phyloP scores from a whole-genome alignment of 768 basidiomycete genomes.

The Cubamyces lactineus region DNA sequence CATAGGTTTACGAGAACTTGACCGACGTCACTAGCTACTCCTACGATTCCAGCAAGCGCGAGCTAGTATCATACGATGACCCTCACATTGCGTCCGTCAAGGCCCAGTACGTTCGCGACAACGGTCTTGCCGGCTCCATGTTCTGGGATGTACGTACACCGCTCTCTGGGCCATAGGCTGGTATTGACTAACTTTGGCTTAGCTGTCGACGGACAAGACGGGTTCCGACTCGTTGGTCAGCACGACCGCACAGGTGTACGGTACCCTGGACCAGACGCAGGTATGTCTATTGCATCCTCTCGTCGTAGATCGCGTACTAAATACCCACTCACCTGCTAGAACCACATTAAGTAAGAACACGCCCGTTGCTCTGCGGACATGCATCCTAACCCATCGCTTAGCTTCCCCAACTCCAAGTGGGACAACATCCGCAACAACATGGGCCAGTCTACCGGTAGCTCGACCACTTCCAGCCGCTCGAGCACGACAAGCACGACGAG shows the following conservation, averaged over 20 bases:
- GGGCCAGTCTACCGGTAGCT: constrained; percentile 35
- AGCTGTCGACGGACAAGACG: constrained; percentile 63
- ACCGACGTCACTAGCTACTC: constrained; percentile 77
- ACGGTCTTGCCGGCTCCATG: constrained; percentile 70
- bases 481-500: constrained; percentile 11
- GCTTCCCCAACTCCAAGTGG: constrained; percentile 71
- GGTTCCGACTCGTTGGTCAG: constrained; percentile 62
- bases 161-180: not conserved
- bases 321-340: constrained; percentile 36
- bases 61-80: constrained; percentile 79
- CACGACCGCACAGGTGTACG: constrained; percentile 50
- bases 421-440: constrained; percentile 72
- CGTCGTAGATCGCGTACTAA: not conserved
- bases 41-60: constrained; percentile 66
- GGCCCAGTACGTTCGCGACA: constrained; percentile 63
- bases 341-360: constrained; percentile 56
- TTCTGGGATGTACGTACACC: constrained; percentile 59
- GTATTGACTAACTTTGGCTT: not conserved
- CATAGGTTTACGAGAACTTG: constrained; percentile 62
- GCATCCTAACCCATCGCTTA: constrained; percentile 28
- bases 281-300: constrained; percentile 26
- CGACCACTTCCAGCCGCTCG: constrained; percentile 30
- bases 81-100: constrained; percentile 69
- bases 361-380: not conserved
- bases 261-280: constrained; percentile 57